Percentiles rank a stretch among this genome's conserved stretches.
These are phyloP conservation scores for Psilocybe sp. DNA, from an alignment of 768 basidiomycete species.

Conservation along the genomic window DNA sequence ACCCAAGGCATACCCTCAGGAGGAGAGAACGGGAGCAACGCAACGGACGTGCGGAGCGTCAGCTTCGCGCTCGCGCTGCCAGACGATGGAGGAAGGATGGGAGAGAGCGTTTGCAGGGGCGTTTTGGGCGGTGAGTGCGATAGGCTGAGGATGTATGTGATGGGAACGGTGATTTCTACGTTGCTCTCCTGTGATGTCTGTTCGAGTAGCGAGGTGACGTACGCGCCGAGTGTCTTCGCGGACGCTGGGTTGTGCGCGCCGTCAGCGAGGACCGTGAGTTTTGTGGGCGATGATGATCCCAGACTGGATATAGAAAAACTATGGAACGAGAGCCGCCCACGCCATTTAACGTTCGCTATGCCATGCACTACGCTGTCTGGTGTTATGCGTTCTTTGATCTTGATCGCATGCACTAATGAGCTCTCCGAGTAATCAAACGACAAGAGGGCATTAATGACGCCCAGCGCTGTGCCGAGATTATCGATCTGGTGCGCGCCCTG, in stretches of 20 bases:
- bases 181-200: slow-evolving; percentile 7
- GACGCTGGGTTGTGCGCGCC: slow-evolving; percentile 94
- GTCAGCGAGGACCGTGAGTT: slow-evolving; percentile 66
- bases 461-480: slow-evolving; percentile 73
- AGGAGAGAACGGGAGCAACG: slow-evolving; percentile 61
- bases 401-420: slow-evolving; percentile 2
- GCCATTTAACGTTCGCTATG: slow-evolving; percentile 65
- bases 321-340: slow-evolving; percentile 80
- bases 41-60: slow-evolving; percentile 41
- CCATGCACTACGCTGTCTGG: slow-evolving; percentile 51
- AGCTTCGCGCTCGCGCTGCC: slow-evolving; percentile 16
- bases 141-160: slow-evolving; percentile 77
- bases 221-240: slow-evolving; percentile 60
- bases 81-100: slow-evolving; percentile 51
- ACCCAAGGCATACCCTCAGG: slow-evolving; percentile 98
- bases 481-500: slow-evolving; percentile 82
- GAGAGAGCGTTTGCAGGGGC: slow-evolving; percentile 65
- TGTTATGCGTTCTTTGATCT: slow-evolving; percentile 38
- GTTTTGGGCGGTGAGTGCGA: slow-evolving; percentile 89
- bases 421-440: background rate
- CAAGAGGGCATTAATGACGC: slow-evolving; percentile 57
- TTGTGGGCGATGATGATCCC: background rate
- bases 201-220: slow-evolving; percentile 43
- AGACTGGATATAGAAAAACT: slow-evolving; percentile 21
- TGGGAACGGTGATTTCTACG: slow-evolving; percentile 23